These are phyloP conservation scores for Lentinus brumalis DNA, from an alignment of 768 basidiomycete species.

Conservation along the genomic window DNA sequence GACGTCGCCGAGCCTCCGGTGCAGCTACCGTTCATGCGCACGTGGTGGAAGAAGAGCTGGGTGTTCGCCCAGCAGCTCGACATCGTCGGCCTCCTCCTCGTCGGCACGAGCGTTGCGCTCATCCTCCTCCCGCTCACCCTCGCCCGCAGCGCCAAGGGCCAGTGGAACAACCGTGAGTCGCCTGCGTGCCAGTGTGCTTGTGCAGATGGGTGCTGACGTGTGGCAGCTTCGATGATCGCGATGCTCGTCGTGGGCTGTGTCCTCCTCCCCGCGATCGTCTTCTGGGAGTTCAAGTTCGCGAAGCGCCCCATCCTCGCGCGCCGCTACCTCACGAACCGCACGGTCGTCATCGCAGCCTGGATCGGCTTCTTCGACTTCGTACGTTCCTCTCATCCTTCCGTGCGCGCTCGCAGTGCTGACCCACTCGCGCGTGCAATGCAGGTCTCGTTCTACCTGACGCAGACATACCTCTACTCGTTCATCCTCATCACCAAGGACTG, in stretches of 20 bases:
- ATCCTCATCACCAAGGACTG: constrained; percentile 39
- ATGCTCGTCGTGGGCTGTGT: constrained; percentile 35
- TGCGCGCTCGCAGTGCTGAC: not conserved
- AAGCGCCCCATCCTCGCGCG: constrained; percentile 36
- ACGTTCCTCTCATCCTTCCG: not conserved
- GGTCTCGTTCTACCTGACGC: constrained; percentile 69
- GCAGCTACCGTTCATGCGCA: constrained; percentile 41
- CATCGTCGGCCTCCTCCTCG: constrained; percentile 30
- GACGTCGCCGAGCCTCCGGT: constrained; percentile 36
- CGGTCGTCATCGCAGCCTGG: constrained; percentile 32
- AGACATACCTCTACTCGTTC: constrained; percentile 74
- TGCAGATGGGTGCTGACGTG: constrained; percentile 5
- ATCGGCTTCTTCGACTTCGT: constrained; percentile 31
- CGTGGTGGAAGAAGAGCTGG: constrained; percentile 15
- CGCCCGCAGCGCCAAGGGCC: constrained; percentile 23
- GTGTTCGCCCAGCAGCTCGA: constrained; percentile 31
- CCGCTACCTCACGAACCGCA: constrained; percentile 36
- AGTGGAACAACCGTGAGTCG: constrained; percentile 33
- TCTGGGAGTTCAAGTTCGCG: constrained; percentile 38
- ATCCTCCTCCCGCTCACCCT: constrained; percentile 36
- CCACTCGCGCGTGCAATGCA: constrained; percentile 21
- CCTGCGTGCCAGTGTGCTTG: not conserved
- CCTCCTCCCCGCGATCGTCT: constrained; percentile 28
- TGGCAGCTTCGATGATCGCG: constrained; percentile 32
- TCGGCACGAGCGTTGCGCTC: constrained; percentile 33